Base-by-base conservation (phyloP, 2,329 filamentous ascomycete species). In the Claviceps digitariae region DNA sequence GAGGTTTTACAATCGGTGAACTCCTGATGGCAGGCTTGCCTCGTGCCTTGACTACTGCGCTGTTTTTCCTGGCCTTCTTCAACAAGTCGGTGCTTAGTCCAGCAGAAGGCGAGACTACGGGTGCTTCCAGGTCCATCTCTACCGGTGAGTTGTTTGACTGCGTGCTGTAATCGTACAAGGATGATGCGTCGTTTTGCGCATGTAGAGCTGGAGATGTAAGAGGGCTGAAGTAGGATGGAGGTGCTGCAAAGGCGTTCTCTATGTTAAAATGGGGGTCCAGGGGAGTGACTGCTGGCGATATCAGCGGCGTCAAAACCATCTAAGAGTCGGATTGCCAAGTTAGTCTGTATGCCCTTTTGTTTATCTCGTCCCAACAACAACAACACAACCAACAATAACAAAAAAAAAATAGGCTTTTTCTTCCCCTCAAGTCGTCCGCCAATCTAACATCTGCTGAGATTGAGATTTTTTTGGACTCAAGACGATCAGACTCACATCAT, bases 201-300 rank as follows among this genome's bases (percentile, higher is more conserved):
- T 87, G 84, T 20, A 93, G 72, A 3, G 87, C 86, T 1, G 87
- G 87, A 17, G 87, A 93, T 5, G 86, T 90, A 49, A 93, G 74
- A 10, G 87, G 87, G 63, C 87, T 93, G 65, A 93, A 90, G 69
- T 90, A 91, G 36, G 85, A 79, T 38, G 79, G 79, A 0, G 84
- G 82, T 3, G 87, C 75, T 6, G 78, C 76, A 60, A 81, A 87
- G 48, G 72, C 71, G 34, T 68, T 69, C 25, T 82, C 78, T 55
- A 79, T 71, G 47, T 77, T 74, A 63, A 87, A 89, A 58, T 84
- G 81, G 44, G 79, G 74, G 62, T 90, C 87, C 50, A 90, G 74
- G 23, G 87, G 87, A 2, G 87, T 90, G 45, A 91, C 86, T 4
- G 86, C 87, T n/a, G 87, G 87, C 20, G 87, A 90, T 12, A 87